Percentiles rank a stretch among this genome's conserved stretches.
phyloP scores from a whole-genome alignment of 768 basidiomycete species.

The Podaxis sp. region DNA sequence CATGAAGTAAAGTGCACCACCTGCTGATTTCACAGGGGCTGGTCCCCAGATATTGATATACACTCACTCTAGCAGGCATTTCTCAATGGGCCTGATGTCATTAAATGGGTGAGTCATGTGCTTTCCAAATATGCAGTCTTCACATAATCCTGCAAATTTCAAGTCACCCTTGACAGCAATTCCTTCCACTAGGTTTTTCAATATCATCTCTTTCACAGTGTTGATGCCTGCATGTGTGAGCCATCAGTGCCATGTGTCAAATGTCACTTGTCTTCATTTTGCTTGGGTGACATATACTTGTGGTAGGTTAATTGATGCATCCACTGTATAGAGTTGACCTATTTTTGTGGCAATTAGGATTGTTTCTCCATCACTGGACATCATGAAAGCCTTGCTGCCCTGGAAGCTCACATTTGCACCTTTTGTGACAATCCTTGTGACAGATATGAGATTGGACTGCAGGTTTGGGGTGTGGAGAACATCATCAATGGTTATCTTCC shows the following conservation, averaged over 20 bases:
- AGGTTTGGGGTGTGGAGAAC: no score
- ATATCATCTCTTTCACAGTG: constrained; percentile 16
- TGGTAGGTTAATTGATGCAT: no score
- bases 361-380: no score
- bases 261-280: constrained; percentile 19
- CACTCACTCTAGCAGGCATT: constrained; percentile 18
- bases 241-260: constrained; percentile 28
- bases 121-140: constrained; percentile 29
- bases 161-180: constrained; percentile 17
- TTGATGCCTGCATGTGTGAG: constrained; percentile 23
- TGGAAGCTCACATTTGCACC: no score
- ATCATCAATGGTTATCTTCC: no score
- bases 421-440: no score
- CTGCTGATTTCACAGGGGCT: constrained; percentile 14
- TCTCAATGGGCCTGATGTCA: constrained; percentile 17
- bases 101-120: constrained; percentile 24
- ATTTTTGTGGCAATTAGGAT: no score
- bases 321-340: no score
- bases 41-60: constrained; percentile 30
- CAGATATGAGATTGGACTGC: no score
- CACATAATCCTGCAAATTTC: constrained; percentile 15
- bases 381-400: no score
- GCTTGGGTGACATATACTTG: constrained; percentile 12
- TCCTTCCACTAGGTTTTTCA: constrained; percentile 21
- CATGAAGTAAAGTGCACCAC: constrained; percentile 27